Conservation (phyloP, 2,329 filamentous ascomycete genomes). For the Colletotrichum caudatum region DNA sequence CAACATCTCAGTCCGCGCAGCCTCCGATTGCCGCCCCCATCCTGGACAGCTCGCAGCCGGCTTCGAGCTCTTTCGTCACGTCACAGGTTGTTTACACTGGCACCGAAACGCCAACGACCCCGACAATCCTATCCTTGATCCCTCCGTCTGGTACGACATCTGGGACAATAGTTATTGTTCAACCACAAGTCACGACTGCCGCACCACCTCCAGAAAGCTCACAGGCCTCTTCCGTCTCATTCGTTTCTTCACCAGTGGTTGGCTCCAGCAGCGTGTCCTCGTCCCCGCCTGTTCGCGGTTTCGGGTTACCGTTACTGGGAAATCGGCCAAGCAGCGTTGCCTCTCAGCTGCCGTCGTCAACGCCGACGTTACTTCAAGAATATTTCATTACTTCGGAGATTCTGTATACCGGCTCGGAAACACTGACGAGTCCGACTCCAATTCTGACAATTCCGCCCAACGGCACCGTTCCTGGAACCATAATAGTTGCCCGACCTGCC, state of each 20-base stretch:
- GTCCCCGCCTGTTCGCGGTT: background rate
- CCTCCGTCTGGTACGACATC: background rate
- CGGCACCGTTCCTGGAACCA: constrained; percentile 28
- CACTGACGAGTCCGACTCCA: background rate
- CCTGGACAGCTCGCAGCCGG: background rate
- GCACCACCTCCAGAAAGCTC: too few relatives aligned
- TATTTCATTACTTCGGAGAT: background rate
- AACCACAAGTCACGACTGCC: background rate
- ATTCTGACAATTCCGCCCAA: constrained; percentile 19
- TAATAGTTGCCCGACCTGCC: constrained; percentile 21
- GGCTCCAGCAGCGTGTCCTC: background rate
- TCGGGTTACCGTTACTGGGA: background rate
- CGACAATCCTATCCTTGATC: background rate
- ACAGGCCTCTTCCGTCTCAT: background rate
- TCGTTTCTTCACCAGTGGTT: background rate
- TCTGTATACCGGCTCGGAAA: background rate
- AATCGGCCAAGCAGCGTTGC: background rate
- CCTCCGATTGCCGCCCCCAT: background rate
- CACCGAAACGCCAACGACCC: background rate
- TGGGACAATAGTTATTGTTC: background rate
- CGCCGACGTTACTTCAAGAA: background rate
- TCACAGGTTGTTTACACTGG: constrained; percentile 22
- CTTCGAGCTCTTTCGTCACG: constrained; percentile 18
- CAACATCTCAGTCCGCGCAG: background rate
- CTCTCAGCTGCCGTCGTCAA: too few relatives aligned